Base-by-base conservation (phyloP, 352 stramenopile species). In the Plasmopara muralis region DNA sequence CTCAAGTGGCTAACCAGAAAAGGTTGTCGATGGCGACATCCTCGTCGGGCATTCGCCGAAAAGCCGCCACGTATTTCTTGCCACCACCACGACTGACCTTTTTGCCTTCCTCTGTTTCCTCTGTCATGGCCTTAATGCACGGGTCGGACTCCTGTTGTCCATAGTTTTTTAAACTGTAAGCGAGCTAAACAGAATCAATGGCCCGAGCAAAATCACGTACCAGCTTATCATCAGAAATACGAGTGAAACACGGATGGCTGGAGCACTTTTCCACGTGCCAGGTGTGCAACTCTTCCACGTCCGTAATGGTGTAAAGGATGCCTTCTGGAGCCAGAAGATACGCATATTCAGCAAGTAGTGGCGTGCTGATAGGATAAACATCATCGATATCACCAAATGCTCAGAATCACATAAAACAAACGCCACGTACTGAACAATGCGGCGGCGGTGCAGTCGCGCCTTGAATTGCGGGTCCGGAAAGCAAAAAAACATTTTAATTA, bases 401-500 rank as follows among this genome's bases (percentile, higher is more conserved):
- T 35, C 10, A 8, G 9, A 35, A 35, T 35, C 4, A 35, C 10
- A 35, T 25, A 25, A 3, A 35, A 35, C 7, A 12, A 35, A 35
- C 7, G 31, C 31, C 31, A 52, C 66, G 30, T 77, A 89, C 82
- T 78, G 87, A 44, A 97, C 81, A 50, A 97, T 97, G 18, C 91
- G 77, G 29, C 96, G 83, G 38, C 87, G 84, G 70, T 99, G 93
- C 71, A 99, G 98, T 64, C 98, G 98, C 52, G 85, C 77, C 72
- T 99, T 99, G 66, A 99, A 99, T 70, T 99, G 96, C 30, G 97
- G 97, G 72, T 99, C 97, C 42, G 97, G 96, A 73, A 99, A 99
- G 70, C 96, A 99, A 74, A 99, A 98, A 71, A 99, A 99, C 40
- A 99, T 85, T 71, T 98, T 99, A 14, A 83, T 68, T 13, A 99